Evolutionary conservation across 2,329 filamentous ascomycete genomes (phyloP), one percentile per base, ranked within the genome.

Genomic region (Nemania sp.): DNA sequence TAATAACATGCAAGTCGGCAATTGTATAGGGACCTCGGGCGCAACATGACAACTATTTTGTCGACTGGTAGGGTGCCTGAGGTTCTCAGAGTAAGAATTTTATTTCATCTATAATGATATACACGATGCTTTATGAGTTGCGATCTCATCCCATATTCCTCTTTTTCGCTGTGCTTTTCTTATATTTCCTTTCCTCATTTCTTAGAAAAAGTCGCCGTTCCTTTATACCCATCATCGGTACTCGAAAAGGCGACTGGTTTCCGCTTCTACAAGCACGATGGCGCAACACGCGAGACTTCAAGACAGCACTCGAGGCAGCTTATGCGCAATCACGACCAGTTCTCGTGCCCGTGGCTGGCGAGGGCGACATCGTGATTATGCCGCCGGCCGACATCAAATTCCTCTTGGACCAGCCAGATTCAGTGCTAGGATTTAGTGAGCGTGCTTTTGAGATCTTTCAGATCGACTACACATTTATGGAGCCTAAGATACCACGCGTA

Each of bases 391-490:
- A 57, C 11, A 19, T 47, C 28, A 19, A 59, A 11, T 54, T 47
- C 36, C 24, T 59, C n/a, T 22, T 39, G 24, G 39, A 59, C 6
- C 56, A 54, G 43, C 55, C 55, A 6, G 48, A 53, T 31, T 42
- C 51, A 9, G 55, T 52, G 5, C 41, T 58, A 11, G 37, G 33
- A n/a, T 43, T 54, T 22, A 33, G 15, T 17, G 45, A 45, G 26
- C 48, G 28, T 11, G 33, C 40, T 6, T 41, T 55, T 14, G 52
- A 59, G 36, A 19, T 44, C 6, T 51, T 47, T 11, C 56, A 52
- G 23, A n/a, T 55, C 39, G 46, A 59, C 39, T 55, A 59, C 28
- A 59, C 56, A 2, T 42, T 59, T 17, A 20, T 51, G 41, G 56
- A 59, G n/a, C 56, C 45, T 7, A 31, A 20, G 37, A 14, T 53